Percentiles rank a stretch among this genome's conserved stretches.
Evolutionary conservation across 2,329 filamentous ascomycete genomes (phyloP).

Genomic region (Lachnellula cervina): DNA sequence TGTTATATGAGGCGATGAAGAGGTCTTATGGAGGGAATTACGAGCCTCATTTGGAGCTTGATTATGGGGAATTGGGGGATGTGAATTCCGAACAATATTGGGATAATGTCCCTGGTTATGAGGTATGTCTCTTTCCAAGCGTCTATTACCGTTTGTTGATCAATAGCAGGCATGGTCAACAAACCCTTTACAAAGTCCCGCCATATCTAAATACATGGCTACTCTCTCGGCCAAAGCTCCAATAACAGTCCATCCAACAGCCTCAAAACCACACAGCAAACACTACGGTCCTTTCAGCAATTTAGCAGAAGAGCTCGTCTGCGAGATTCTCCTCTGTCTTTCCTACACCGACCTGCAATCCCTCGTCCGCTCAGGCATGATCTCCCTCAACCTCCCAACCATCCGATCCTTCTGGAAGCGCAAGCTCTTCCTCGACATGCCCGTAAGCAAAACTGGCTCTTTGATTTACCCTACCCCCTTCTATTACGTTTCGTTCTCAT

Average conservation of each 20-base stretch:
- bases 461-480: too few species aligned
- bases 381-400: slow-evolving; percentile 1
- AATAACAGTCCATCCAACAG: not conserved
- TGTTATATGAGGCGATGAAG: slow-evolving; percentile 7
- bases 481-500: too few species aligned
- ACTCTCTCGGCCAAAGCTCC: not conserved
- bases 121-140: slow-evolving; percentile 2
- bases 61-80: slow-evolving; percentile 11
- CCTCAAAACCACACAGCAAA: not conserved
- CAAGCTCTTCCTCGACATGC: slow-evolving; percentile 13
- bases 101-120: slow-evolving; percentile 3
- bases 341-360: slow-evolving; percentile 3
- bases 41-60: slow-evolving; percentile 2
- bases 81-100: slow-evolving; percentile 9
- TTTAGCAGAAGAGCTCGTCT: slow-evolving; percentile 7
- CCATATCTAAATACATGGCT: not conserved
- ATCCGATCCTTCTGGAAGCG: slow-evolving; percentile 13
- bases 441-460: not conserved
- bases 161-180: slow-evolving; percentile 12
- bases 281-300: slow-evolving; percentile 1
- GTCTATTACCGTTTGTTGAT: not conserved
- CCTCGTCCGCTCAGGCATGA: slow-evolving; percentile 8
- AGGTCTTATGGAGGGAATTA: not conserved
- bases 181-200: slow-evolving; percentile 4
- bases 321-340: slow-evolving; percentile 14